phyloP scores from a whole-genome alignment of 2,329 filamentous ascomycete genomes.

The Neurospora sp. region DNA sequence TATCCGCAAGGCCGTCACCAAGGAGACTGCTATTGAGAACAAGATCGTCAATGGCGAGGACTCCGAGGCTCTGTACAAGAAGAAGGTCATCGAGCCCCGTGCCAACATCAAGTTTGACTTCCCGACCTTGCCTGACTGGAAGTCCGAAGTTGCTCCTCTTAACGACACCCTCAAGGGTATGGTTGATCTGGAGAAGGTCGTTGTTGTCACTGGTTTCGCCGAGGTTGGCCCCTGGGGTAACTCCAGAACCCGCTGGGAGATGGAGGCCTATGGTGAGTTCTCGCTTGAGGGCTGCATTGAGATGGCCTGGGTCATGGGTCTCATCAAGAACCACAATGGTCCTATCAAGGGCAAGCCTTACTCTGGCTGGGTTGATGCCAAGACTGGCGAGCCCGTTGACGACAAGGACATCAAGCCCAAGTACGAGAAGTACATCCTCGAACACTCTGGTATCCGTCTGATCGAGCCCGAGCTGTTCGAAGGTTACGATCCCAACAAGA shows the following conservation, averaged over 20 bases:
- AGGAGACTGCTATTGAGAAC: slow-evolving; percentile 94
- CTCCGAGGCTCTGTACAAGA: slow-evolving; percentile 88
- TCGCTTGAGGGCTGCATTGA: slow-evolving; percentile 96
- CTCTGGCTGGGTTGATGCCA: slow-evolving; percentile 92
- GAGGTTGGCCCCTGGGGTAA: slow-evolving; percentile 98
- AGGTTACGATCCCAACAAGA: slow-evolving; percentile 96
- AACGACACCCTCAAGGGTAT: slow-evolving; percentile 88
- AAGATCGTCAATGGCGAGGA: slow-evolving; percentile 93
- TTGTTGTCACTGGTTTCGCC: slow-evolving; percentile 93
- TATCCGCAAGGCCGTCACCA: slow-evolving; percentile 84
- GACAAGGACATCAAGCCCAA: slow-evolving; percentile 97
- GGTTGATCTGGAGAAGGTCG: slow-evolving; percentile 97
- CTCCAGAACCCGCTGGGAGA: slow-evolving; percentile 96
- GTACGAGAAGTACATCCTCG: slow-evolving; percentile 93
- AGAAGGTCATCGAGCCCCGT: slow-evolving; percentile 83
- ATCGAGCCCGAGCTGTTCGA: slow-evolving; percentile 96
- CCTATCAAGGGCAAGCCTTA: slow-evolving; percentile 93
- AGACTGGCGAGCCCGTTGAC: slow-evolving; percentile 89
- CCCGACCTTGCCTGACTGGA: slow-evolving; percentile 83
- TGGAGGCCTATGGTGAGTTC: slow-evolving; percentile 95
- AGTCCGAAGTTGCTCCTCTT: slow-evolving; percentile 79
- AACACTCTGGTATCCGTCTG: slow-evolving; percentile 93
- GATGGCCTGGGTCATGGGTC: slow-evolving; percentile 99
- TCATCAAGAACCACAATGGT: slow-evolving; percentile 98
- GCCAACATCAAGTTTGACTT: slow-evolving; percentile 99